phyloP scores from a whole-genome alignment of 768 basidiomycete genomes.

The Mycena metata region DNA sequence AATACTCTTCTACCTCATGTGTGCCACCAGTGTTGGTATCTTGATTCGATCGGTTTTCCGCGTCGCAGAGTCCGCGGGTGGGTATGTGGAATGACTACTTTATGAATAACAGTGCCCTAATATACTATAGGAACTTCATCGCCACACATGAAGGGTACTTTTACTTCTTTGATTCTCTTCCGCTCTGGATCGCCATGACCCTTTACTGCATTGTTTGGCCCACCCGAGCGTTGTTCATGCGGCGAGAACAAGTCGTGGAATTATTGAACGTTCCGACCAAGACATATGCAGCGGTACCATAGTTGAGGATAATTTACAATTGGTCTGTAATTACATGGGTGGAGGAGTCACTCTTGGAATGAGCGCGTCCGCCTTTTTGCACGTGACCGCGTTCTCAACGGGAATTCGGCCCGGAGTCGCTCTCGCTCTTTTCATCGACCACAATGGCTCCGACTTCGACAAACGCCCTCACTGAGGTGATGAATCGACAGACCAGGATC shows the following conservation, averaged over 20 bases:
- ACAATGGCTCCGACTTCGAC: no score
- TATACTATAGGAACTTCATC: slow-evolving; percentile 43
- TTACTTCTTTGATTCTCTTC: slow-evolving; percentile 67
- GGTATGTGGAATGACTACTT: slow-evolving; percentile 44
- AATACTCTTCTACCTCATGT: slow-evolving; percentile 5
- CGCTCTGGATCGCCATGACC: slow-evolving; percentile 60
- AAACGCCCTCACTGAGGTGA: background rate
- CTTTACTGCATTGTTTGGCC: slow-evolving; percentile 50
- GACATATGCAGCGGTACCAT: background rate
- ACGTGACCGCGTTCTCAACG: no score
- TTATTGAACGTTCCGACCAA: background rate
- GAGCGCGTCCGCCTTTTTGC: no score
- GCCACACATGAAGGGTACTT: slow-evolving; percentile 63
- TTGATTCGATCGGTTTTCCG: slow-evolving; percentile 67
- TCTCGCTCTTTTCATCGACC: no score
- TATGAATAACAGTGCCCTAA: background rate
- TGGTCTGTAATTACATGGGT: no score
- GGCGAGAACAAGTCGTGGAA: background rate
- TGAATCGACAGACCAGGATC: background rate
- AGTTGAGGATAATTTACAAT: background rate
- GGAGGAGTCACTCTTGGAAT: no score
- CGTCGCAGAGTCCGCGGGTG: slow-evolving; percentile 61
- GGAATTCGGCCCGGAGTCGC: no score
- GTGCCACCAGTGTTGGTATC: slow-evolving; percentile 22
- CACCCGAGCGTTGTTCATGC: slow-evolving; percentile 4